These are phyloP conservation scores for Kalmanozyma brasiliensis DNA, from an alignment of 1,284 basidiomycete species.

Conservation along the genomic window DNA sequence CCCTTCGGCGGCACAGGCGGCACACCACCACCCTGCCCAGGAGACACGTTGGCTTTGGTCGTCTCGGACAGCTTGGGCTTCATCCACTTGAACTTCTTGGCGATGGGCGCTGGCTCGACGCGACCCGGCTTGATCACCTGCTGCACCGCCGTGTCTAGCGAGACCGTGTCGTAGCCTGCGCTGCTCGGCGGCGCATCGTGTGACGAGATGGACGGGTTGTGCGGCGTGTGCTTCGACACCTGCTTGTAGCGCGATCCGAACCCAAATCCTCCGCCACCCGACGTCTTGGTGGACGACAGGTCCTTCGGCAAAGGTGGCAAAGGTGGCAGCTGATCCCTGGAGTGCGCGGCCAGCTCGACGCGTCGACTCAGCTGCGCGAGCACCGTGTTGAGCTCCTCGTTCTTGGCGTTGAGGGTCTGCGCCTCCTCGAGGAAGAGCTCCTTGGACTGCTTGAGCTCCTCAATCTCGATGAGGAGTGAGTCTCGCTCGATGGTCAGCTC, in stretches of 20 bases:
- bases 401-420: constrained; percentile 85
- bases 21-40: constrained; percentile 7
- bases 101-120: constrained; percentile 68
- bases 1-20: constrained; percentile 45
- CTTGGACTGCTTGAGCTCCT: constrained; percentile 84
- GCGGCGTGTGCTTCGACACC: constrained; percentile 32
- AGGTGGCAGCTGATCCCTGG: constrained; percentile 32
- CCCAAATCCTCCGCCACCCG: constrained; percentile 35
- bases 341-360: constrained; percentile 43
- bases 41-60: constrained; percentile 25
- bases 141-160: constrained; percentile 68
- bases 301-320: constrained; percentile 25
- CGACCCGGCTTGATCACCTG: constrained; percentile 68
- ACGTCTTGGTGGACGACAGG: constrained; percentile 23
- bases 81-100: constrained; percentile 73
- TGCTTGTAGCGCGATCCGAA: constrained; percentile 53
- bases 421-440: constrained; percentile 91
- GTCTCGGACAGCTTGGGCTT: constrained; percentile 67
- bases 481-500: constrained; percentile 86
- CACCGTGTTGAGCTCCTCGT: constrained; percentile 89
- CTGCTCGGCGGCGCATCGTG: constrained; percentile 35
- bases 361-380: constrained; percentile 73
- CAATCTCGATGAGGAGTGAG: constrained; percentile 80
- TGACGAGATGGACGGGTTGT: constrained; percentile 45
- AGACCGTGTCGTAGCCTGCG: constrained; percentile 35